Evolutionary conservation across 208 protist species (phyloP).

Genomic region (Leishmania turanica): DNA sequence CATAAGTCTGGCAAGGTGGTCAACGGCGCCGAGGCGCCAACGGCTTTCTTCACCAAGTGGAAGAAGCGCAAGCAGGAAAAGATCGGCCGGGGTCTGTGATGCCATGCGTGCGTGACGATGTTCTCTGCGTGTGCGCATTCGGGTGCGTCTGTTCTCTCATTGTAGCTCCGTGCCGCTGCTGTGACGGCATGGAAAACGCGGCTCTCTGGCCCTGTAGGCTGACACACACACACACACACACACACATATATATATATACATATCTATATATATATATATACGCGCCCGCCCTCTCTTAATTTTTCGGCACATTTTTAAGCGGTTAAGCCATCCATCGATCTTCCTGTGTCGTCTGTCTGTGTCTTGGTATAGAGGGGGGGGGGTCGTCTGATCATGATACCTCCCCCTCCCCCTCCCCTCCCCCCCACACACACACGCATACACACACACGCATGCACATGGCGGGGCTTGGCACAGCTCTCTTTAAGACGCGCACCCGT

Average conservation of each 20-base stretch:
- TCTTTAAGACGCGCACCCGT: not conserved
- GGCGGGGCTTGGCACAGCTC: not conserved
- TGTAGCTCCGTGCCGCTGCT: not conserved
- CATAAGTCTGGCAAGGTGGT: constrained; percentile 29
- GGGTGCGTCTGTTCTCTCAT: not conserved
- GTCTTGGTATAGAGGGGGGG: not conserved
- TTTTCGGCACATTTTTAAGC: not conserved
- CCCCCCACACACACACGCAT: not conserved
- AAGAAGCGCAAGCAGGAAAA: constrained; percentile 57
- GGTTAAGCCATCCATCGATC: not conserved
- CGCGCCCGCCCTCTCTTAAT: not conserved
- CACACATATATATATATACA: too few species aligned
- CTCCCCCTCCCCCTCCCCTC: not conserved
- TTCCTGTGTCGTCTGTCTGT: not conserved
- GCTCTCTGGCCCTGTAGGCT: not conserved
- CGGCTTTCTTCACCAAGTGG: constrained; percentile 67
- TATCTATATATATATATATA: not conserved
- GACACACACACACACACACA: not conserved
- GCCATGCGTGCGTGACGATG: not conserved
- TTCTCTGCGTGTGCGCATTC: not conserved
- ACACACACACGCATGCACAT: not conserved
- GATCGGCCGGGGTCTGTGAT: constrained; percentile 71
- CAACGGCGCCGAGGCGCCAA: constrained; percentile 3
- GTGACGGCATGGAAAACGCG: not conserved
- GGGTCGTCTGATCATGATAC: not conserved